These are phyloP conservation scores for Erysimum cheiri DNA, from an alignment of 441 rosid species.

Conservation along the genomic window DNA sequence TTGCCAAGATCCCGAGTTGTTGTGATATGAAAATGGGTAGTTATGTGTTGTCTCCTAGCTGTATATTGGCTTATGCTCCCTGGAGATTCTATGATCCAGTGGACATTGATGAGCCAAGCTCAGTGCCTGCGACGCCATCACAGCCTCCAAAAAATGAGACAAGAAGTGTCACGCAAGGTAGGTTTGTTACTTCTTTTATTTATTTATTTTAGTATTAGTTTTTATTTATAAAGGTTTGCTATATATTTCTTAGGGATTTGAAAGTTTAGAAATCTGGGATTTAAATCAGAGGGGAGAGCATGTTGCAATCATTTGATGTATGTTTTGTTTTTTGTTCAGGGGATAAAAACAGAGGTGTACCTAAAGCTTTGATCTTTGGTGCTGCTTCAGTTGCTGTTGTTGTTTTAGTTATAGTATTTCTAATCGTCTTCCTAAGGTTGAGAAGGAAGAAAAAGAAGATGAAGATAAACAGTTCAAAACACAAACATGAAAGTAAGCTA, in stretches of 20 bases:
- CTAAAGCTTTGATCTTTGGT: conserved; percentile 37
- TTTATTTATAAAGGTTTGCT: too few species aligned
- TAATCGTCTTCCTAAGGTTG: neutral
- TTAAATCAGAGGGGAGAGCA: neutral
- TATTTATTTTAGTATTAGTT: too few species aligned
- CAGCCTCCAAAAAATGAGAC: conserved; percentile 28
- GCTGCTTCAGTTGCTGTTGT: conserved; percentile 19
- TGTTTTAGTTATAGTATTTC: conserved; percentile 8
- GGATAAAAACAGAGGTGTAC: conserved; percentile 32
- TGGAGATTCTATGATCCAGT: conserved; percentile 42
- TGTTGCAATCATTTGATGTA: neutral
- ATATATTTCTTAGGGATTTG: neutral
- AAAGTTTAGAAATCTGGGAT: neutral
- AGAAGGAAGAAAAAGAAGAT: conserved; percentile 17
- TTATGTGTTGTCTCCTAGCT: conserved; percentile 42
- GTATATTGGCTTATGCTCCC: conserved; percentile 36
- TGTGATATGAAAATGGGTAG: conserved; percentile 44
- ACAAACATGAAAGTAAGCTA: conserved; percentile 38
- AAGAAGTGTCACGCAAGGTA: conserved; percentile 30
- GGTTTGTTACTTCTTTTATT: conserved; percentile 1
- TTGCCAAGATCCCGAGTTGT: conserved; percentile 41
- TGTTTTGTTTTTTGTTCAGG: conserved; percentile 11
- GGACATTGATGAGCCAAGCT: conserved; percentile 33
- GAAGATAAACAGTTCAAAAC: neutral
- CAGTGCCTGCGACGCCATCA: conserved; percentile 23